Percentiles rank a stretch among this genome's conserved stretches.
Evolutionary conservation across 2,329 filamentous ascomycete species (phyloP).

Genomic region (Fusarium transvaalense): DNA sequence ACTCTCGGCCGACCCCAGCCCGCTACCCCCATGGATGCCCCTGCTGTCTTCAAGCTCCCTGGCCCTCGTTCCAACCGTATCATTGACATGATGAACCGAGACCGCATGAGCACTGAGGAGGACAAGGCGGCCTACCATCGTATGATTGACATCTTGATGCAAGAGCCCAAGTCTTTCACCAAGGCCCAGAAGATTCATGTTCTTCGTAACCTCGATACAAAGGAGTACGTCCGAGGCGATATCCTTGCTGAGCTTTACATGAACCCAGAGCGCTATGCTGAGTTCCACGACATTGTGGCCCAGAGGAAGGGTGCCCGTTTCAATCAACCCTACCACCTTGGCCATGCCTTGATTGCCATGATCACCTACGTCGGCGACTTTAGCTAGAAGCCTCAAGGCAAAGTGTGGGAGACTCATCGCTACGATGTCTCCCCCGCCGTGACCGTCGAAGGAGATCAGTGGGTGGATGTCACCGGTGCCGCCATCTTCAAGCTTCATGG

Average conservation of each 20-base stretch:
- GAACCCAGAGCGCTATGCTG: background rate
- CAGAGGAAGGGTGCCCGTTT: background rate
- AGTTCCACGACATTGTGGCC: background rate
- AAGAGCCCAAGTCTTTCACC: background rate
- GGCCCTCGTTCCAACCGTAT: slow-evolving; percentile 1
- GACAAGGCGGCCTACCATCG: background rate
- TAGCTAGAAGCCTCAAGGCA: background rate
- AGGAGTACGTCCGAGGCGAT: slow-evolving; percentile 15
- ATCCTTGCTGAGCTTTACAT: background rate
- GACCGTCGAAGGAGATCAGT: background rate
- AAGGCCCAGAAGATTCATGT: background rate
- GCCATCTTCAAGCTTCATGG: background rate
- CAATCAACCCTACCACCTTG: background rate
- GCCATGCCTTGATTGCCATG: slow-evolving; percentile 5
- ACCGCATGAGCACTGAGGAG: background rate
- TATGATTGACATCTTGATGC: background rate
- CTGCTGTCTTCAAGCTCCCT: background rate
- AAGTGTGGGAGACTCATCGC: background rate
- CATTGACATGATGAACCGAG: background rate
- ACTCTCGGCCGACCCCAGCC: too few relatives aligned
- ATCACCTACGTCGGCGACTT: background rate
- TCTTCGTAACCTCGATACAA: slow-evolving; percentile 26
- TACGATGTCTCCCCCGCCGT: slow-evolving; percentile 12
- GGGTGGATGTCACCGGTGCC: background rate
- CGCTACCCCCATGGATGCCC: background rate